Conservation (phyloP, 2,329 filamentous ascomycete genomes). For the Canariomyces notabilis region DNA sequence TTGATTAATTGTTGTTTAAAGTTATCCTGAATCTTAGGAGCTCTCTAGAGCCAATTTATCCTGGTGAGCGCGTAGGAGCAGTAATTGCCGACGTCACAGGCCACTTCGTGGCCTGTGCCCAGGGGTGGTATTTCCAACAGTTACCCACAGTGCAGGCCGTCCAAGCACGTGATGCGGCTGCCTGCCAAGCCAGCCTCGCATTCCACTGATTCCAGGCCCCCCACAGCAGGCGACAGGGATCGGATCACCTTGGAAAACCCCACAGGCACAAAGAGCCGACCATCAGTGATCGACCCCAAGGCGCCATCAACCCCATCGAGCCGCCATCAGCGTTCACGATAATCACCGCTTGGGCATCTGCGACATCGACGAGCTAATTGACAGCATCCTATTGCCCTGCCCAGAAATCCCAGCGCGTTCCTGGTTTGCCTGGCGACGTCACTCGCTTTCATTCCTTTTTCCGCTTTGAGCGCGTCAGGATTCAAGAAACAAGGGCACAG, state of each 20-base stretch:
- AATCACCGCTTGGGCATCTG: neutral
- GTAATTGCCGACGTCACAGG: no score
- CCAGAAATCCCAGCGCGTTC: neutral
- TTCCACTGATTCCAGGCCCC: no score
- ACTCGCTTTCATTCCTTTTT: neutral
- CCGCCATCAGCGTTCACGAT: constrained; percentile 4
- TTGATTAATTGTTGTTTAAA: no score
- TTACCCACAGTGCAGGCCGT: no score
- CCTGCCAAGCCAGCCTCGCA: constrained; percentile 8
- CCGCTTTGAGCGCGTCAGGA: neutral
- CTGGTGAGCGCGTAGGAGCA: no score
- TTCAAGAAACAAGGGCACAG: no score
- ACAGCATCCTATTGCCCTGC: neutral
- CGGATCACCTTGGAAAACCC: constrained; percentile 14
- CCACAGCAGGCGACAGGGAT: no score
- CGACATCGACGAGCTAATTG: neutral
- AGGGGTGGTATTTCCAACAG: no score
- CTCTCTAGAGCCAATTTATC: no score
- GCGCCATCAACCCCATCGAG: constrained; percentile 12
- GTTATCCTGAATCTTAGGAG: no score
- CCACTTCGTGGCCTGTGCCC: neutral
- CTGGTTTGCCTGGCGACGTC: neutral
- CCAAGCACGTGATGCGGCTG: constrained; percentile 26
- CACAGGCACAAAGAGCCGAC: constrained; percentile 18
- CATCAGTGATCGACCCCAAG: constrained; percentile 12